Evolutionary conservation across 2,329 filamentous ascomycete genomes (phyloP).

Genomic region (Colletotrichum sp.): DNA sequence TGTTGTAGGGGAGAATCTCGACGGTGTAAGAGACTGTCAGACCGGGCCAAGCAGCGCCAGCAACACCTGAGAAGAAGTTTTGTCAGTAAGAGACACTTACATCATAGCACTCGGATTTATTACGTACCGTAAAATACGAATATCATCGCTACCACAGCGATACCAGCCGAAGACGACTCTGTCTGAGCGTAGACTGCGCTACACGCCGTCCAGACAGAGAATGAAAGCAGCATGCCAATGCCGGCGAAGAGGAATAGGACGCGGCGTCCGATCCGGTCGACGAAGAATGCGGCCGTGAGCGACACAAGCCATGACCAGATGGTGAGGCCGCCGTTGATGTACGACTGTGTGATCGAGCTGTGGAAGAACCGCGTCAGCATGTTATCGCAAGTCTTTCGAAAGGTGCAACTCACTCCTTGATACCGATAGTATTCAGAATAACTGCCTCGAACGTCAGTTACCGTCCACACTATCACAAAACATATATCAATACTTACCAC

Average conservation of each 20-base stretch:
- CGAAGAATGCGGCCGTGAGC: conserved; percentile 27
- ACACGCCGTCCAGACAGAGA: conserved; percentile 28
- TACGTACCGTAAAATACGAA: conserved; percentile 15
- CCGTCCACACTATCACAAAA: background rate
- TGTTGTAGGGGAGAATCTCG: conserved; percentile 10
- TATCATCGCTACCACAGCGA: conserved; percentile 20
- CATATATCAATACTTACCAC: background rate
- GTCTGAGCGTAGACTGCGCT: conserved; percentile 14
- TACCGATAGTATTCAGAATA: background rate
- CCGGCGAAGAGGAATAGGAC: conserved; percentile 21
- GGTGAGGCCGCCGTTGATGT: conserved; percentile 22
- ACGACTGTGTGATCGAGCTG: conserved; percentile 6
- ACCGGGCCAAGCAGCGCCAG: conserved; percentile 42
- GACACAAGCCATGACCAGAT: conserved; percentile 32
- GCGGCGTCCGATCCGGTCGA: conserved; percentile 32
- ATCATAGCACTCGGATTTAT: rapidly evolving
- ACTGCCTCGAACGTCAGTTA: background rate
- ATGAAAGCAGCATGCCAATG: conserved; percentile 29
- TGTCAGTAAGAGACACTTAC: rapidly evolving
- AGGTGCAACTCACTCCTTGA: background rate
- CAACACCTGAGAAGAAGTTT: background rate
- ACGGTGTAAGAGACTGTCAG: conserved; percentile 45
- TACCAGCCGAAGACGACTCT: background rate
- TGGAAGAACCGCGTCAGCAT: background rate
- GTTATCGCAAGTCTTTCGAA: rapidly evolving